These are phyloP conservation scores for Cordyceps cicadae DNA, from an alignment of 2,329 filamentous ascomycete genomes.

Conservation along the genomic window DNA sequence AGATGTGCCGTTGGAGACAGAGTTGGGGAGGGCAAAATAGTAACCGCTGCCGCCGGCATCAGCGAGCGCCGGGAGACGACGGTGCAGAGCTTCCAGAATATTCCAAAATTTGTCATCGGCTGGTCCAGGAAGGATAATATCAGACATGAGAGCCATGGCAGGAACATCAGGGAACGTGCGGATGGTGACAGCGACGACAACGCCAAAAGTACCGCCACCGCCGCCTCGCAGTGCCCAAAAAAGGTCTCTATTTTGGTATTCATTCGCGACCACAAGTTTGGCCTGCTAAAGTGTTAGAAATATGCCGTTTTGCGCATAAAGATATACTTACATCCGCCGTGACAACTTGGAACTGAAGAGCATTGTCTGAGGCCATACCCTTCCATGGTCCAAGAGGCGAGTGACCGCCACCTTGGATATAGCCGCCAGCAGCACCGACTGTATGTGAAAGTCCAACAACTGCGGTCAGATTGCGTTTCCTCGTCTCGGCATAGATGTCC, in stretches of 20 bases:
- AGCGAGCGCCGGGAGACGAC: slow-evolving; percentile 26
- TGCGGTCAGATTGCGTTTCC: slow-evolving; percentile 17
- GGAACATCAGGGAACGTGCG: slow-evolving; percentile 31
- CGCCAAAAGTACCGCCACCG: slow-evolving; percentile 35
- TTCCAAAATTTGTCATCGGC: slow-evolving; percentile 26
- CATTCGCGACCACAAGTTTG: slow-evolving; percentile 23
- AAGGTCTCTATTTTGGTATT: slow-evolving; percentile 30
- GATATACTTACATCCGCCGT: slow-evolving; percentile 23
- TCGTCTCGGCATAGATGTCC: slow-evolving; percentile 19
- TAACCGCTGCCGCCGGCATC: slow-evolving; percentile 30
- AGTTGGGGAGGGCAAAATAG: slow-evolving; percentile 23
- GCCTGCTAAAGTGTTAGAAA: slow-evolving; percentile 15
- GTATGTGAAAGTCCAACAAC: slow-evolving; percentile 22
- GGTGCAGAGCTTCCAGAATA: slow-evolving; percentile 21
- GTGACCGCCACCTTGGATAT: slow-evolving; percentile 27
- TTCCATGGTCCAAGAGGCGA: slow-evolving; percentile 23
- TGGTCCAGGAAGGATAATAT: slow-evolving; percentile 20
- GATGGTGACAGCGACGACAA: slow-evolving; percentile 34
- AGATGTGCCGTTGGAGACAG: slow-evolving; percentile 8
- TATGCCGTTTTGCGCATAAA: not conserved
- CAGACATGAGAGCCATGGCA: slow-evolving; percentile 21
- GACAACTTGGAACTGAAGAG: slow-evolving; percentile 26
- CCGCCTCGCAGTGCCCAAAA: slow-evolving; percentile 40
- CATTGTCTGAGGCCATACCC: slow-evolving; percentile 28
- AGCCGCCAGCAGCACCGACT: slow-evolving; percentile 23